Conservation (phyloP, 306 rosid species). For the Acacia acuminata region DNA sequence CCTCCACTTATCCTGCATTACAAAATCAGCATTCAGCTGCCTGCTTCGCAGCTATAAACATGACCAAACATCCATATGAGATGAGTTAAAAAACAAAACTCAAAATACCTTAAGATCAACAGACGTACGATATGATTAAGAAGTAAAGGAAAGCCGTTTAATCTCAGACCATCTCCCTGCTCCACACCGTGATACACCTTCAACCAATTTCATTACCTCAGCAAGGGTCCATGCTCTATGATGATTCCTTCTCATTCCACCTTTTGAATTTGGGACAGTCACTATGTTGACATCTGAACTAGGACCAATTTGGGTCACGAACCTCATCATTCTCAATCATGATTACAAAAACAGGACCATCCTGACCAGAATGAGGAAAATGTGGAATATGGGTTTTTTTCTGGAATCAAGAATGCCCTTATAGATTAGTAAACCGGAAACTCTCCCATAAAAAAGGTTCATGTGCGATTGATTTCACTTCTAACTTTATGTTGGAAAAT, state of each 20-base stretch:
- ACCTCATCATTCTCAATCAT: too few species aligned
- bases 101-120: conserved; percentile 88
- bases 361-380: too few species aligned
- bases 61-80: conserved; percentile 7
- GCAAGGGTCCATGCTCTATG: conserved; percentile 96
- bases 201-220: conserved; percentile 86
- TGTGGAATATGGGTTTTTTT: too few species aligned
- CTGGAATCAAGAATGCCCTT: too few species aligned
- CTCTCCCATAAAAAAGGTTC: too few species aligned
- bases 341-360: too few species aligned
- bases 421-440: too few species aligned
- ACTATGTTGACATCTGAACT: conserved; percentile 50
- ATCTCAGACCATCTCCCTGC: conserved; percentile 99
- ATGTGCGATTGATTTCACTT: too few species aligned
- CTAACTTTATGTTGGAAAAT: too few species aligned
- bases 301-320: too few species aligned
- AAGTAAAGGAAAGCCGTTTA: conserved; percentile 81
- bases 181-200: conserved; percentile 89
- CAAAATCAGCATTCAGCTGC: conserved; percentile 28
- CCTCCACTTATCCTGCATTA: conserved; percentile 96
- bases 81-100: neutral
- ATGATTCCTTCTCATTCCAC: conserved; percentile 93
- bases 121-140: conserved; percentile 88
- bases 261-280: conserved; percentile 70
- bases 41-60: conserved; percentile 15